A percentile compares a stretch with the other conserved stretches of the same genome.
Conservation (phyloP, 1,139 yeast genomes). For the Taiozyma onychis region DNA sequence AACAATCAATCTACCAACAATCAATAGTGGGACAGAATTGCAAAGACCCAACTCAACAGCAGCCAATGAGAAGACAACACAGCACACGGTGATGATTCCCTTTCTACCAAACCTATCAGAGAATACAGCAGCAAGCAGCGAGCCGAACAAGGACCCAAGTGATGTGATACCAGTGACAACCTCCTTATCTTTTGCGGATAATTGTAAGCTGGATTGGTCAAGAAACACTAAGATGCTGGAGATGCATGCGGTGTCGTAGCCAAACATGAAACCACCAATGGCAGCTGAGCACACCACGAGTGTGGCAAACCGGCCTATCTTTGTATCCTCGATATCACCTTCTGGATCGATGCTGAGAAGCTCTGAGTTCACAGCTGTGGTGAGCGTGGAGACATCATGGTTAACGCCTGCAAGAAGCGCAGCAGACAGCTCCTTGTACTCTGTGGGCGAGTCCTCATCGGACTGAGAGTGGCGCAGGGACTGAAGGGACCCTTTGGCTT, state of each 20-base stretch:
- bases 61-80: slow-evolving; percentile 32
- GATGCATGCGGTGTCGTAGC: slow-evolving; percentile 39
- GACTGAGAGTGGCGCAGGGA: neutral
- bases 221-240: slow-evolving; percentile 36
- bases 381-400: slow-evolving; percentile 21
- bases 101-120: slow-evolving; percentile 35
- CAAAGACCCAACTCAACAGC: slow-evolving; percentile 34
- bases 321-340: slow-evolving; percentile 25
- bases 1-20: slow-evolving; percentile 33
- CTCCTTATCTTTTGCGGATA: slow-evolving; percentile 31
- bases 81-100: slow-evolving; percentile 30
- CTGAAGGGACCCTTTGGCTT: neutral
- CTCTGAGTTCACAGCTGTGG: slow-evolving; percentile 15
- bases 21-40: slow-evolving; percentile 23
- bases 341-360: no score
- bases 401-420: slow-evolving; percentile 12
- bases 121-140: slow-evolving; percentile 31
- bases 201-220: slow-evolving; percentile 23
- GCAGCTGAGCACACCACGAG: slow-evolving; percentile 22
- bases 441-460: neutral
- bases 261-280: slow-evolving; percentile 36
- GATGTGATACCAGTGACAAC: slow-evolving; percentile 38
- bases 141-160: slow-evolving; percentile 38
- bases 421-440: neutral
- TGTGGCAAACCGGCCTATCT: slow-evolving; percentile 14